Conservation (phyloP, 495 filamentous ascomycete species). For the Penicillium atrosanguineum region DNA sequence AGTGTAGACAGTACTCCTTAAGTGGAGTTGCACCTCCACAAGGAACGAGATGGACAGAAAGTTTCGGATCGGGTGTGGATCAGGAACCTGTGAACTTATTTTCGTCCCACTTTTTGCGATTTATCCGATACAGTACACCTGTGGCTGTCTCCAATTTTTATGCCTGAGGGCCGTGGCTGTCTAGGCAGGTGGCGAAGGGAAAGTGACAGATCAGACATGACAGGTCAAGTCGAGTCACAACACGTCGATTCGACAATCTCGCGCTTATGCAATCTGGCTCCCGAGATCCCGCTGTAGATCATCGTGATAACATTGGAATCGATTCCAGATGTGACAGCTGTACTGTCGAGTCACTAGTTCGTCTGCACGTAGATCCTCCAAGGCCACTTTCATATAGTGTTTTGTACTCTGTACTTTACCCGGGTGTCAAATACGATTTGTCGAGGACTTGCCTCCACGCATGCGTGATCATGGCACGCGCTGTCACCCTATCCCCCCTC, state of each 20-base stretch:
- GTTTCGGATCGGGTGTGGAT: neutral
- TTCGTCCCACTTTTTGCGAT: neutral
- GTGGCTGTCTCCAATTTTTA: neutral
- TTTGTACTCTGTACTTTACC: neutral
- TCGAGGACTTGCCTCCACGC: neutral
- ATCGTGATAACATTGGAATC: neutral
- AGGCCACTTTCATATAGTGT: neutral
- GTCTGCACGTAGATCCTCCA: neutral
- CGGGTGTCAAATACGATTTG: neutral
- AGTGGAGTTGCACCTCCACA: neutral
- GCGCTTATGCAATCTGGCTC: neutral
- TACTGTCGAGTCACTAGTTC: neutral
- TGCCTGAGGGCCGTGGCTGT: too few species aligned
- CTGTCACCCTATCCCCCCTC: neutral
- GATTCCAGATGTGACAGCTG: neutral
- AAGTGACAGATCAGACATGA: neutral
- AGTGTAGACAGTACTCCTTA: neutral
- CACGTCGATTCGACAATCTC: neutral
- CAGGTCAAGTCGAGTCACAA: neutral
- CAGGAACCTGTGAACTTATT: neutral
- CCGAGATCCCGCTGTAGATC: neutral
- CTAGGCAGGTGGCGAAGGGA: neutral
- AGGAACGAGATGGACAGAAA: neutral
- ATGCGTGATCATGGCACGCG: neutral
- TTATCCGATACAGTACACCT: neutral